A percentile compares a stretch with the other conserved stretches of the same genome.
These are phyloP conservation scores for Mortierella sp. DNA, from an alignment of 371 early-diverging fungal species.

Conservation along the genomic window DNA sequence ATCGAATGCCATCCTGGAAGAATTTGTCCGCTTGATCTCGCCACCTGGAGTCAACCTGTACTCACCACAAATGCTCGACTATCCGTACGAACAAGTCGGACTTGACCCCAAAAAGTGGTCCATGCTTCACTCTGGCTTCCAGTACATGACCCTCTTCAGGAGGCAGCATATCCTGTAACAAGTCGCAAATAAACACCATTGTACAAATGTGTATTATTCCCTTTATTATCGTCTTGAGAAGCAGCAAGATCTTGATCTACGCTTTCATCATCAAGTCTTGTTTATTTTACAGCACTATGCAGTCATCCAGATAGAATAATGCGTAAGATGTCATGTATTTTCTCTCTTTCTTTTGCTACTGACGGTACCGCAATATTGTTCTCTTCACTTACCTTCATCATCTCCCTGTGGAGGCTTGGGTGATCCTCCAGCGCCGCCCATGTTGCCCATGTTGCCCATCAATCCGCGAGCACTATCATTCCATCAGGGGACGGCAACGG, in stretches of 20 bases:
- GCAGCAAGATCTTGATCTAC: too few species aligned
- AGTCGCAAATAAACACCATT: background rate
- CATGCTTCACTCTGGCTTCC: constrained; percentile 50
- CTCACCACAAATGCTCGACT: constrained; percentile 51
- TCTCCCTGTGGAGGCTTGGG: constrained; percentile 30
- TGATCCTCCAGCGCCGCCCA: constrained; percentile 40
- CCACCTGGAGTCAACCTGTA: constrained; percentile 45
- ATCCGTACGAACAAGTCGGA: constrained; percentile 55
- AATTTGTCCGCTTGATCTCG: constrained; percentile 47
- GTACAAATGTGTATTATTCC: background rate
- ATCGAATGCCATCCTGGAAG: constrained; percentile 51
- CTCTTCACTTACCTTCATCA: constrained; percentile 28
- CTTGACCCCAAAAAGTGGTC: constrained; percentile 52
- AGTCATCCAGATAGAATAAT: background rate
- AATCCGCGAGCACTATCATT: constrained; percentile 75
- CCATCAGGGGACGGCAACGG: background rate
- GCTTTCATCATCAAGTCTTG: too few species aligned
- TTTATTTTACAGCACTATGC: constrained; percentile 26
- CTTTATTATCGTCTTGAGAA: constrained; percentile 5
- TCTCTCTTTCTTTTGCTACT: too few species aligned
- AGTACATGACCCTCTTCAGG: constrained; percentile 49
- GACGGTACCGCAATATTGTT: too few species aligned
- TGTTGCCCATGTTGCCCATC: constrained; percentile 64
- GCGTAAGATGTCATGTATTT: background rate
- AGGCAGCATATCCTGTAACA: constrained; percentile 51